Base-by-base conservation (phyloP, 371 early-diverging fungal genomes). In the Entomophthora muscae region DNA sequence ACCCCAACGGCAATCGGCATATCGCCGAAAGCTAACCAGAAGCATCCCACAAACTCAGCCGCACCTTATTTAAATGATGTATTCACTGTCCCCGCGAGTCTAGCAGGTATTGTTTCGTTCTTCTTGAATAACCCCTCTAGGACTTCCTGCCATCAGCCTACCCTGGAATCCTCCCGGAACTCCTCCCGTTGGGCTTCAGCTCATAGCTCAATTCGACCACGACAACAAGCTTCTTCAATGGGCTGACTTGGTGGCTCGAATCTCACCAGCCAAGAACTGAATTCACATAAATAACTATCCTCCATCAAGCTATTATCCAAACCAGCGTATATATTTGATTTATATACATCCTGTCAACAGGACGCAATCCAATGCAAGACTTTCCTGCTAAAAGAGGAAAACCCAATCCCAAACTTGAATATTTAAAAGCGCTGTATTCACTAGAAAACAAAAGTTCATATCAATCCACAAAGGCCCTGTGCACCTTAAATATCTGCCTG, bases 21-120 rank as follows among this genome's bases (percentile, higher is more conserved):
- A 26, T 30, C 58, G 7, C 58, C 29, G 10, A n/a, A n/a, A n/a
- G n/a, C n/a, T n/a, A 79, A 84, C 56, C 74, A 71, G 0, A 69
- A 81, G 24, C 69, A 67, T 21, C 65, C 65, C 17, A 54, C 65
- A 1, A 52, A 30, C 2, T 7, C 23, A 30, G 24, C 21, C 22
- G 52, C 23, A 29, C 81, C 79, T 5, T 93, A 85, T 65, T 71
- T 85, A 53, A 84, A 88, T 65, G 93, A 93, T 70, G 84, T 90
- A 31, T 79, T 92, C 79, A 93, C 93, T 0, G 83, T 91, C 3
- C 90, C 93, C 2, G 85, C 88, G 1, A 87, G 84, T 65, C 71
- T 93, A 58, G 91, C 91, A 0, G 94, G 88, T 57, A 57, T 57
- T 57, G 17, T 28, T 13, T 3, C 30, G 2, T 27, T 2, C 13